Conservation (phyloP, 2,329 filamentous ascomycete species). For the Diaporthe helianthi region DNA sequence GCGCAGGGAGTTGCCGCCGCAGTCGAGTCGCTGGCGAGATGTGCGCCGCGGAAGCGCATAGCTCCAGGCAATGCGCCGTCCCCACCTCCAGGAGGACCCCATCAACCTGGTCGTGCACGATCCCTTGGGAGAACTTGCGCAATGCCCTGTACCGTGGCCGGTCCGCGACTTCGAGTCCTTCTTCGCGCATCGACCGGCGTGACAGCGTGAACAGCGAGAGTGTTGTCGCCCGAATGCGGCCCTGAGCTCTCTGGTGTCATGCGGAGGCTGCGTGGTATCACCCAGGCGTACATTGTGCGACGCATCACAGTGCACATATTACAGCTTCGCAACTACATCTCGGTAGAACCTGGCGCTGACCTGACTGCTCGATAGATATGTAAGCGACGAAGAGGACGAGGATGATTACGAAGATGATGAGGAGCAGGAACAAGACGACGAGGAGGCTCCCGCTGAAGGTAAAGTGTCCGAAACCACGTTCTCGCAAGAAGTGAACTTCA, state of each 20-base stretch:
- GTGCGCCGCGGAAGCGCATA: conserved; percentile 35
- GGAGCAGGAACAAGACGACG: conserved; percentile 50
- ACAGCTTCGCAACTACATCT: background rate
- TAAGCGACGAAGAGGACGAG: conserved; percentile 49
- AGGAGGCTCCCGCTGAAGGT: conserved; percentile 45
- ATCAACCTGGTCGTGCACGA: background rate
- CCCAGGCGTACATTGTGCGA: background rate
- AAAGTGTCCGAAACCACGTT: conserved; percentile 34
- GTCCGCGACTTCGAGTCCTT: background rate
- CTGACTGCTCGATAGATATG: conserved; percentile 19
- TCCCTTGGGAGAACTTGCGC: background rate
- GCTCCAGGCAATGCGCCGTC: background rate
- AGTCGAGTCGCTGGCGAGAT: background rate
- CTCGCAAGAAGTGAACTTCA: background rate
- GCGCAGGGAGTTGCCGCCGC: conserved; percentile 33
- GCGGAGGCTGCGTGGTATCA: background rate
- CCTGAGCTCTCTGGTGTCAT: background rate
- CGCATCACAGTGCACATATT: background rate
- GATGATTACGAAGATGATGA: conserved; percentile 48
- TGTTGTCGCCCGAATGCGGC: background rate
- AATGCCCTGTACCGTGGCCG: background rate
- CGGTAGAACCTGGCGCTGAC: background rate
- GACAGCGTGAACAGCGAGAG: background rate
- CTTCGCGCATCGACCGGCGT: background rate
- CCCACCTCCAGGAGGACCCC: background rate